Evolutionary conservation across 116 monocot species (phyloP), one percentile per base, ranked within the genome.

Genomic region (Iris pallida): DNA sequence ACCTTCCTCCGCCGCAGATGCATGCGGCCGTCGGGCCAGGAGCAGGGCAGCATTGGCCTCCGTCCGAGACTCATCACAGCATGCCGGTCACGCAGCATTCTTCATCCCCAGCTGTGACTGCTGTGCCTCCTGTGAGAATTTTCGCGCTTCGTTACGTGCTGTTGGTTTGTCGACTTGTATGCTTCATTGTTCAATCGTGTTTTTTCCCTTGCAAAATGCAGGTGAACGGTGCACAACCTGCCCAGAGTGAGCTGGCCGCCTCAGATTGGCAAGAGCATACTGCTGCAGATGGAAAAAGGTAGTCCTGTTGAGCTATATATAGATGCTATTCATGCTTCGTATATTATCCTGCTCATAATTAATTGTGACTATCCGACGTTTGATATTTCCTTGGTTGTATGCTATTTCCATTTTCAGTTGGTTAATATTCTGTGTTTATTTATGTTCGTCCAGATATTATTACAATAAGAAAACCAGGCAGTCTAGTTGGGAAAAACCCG

Each of bases 261-360:
- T 88, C 90, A 58, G 97, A 97, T 67, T 97, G 97, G 97, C 81
- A 86, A 86, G 97, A 97, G 69, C 93, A 92, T 74, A 79, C 81
- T 42, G 57, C 93, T 71, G 75, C 79, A 78, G 93, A 97, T 84
- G 97, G 97, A 64, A 97, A 92, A 82, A 92, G 89, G 97, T 97
- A 78, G 53, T 6, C 43, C 7, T 55, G 49, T 45, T 41, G n/a
- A 45, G 16, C 20, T 52, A 8, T 6, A 18, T 65, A 45, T 55
- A 15, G 59, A 53, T 19, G 13, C 53, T 45, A 13, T 61, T 13
- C 15, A 40, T 40, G 45, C 0, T 42, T 70, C 13, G 43, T 41
- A 69, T 59, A 45, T 53, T 42, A 1, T 45, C n/a, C 49, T 40
- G 63, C 41, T 30, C 8, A 42, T 20, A 16, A 55, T 49, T 20